Evolutionary conservation across 257 asterid species (phyloP).

Genomic region (Fraxinus pennsylvanica): DNA sequence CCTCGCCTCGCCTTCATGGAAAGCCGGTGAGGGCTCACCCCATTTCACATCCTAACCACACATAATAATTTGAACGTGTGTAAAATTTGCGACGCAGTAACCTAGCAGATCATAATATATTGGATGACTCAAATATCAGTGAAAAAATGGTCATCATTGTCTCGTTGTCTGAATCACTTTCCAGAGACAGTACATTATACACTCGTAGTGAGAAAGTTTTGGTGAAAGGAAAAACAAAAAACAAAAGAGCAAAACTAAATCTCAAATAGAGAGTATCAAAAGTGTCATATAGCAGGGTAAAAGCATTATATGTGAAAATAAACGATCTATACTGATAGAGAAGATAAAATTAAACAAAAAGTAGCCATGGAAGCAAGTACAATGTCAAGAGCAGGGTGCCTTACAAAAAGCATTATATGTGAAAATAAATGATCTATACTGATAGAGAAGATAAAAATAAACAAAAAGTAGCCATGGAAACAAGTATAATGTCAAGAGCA

Average conservation of each 20-base stretch:
- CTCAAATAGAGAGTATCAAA: neutral
- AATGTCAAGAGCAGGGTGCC: neutral
- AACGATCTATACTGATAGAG: neutral
- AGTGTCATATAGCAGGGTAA: neutral
- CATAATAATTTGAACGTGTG: neutral
- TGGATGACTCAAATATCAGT: neutral
- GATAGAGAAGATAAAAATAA: neutral
- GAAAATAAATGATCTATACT: no score
- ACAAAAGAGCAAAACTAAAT: neutral
- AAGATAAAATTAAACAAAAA: conserved; percentile 10
- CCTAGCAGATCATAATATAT: neutral
- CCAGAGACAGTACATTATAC: neutral
- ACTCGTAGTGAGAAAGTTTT: neutral
- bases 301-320: neutral
- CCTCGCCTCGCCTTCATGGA: no score
- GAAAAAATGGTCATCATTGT: neutral
- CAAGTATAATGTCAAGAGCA: conserved; percentile 10
- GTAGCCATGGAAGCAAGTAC: neutral
- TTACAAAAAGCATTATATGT: neutral
- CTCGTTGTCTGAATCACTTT: neutral
- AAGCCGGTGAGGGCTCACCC: no score
- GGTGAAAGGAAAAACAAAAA: neutral
- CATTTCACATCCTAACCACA: no score
- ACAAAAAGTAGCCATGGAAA: neutral
- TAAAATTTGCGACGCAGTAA: neutral